Percentiles rank a stretch among this genome's conserved stretches.
Evolutionary conservation across 164 flowering plant genomes (phyloP).

Genomic region (Euptelea pleiosperma): DNA sequence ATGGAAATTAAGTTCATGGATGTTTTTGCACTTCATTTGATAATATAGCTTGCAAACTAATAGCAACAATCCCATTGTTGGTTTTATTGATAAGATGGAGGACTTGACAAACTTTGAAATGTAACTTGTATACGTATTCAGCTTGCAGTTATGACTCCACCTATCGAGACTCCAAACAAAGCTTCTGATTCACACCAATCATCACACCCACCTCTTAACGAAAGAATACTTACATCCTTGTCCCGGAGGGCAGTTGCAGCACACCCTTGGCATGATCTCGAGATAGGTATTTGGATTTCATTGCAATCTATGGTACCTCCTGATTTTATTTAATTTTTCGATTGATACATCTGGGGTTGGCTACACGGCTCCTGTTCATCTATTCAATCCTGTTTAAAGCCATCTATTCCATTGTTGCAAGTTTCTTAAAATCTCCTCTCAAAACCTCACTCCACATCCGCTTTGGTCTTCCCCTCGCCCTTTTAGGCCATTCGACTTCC

Average conservation of each 20-base stretch:
- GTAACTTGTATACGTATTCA: slow-evolving; percentile 6
- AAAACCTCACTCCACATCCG: too few relatives aligned
- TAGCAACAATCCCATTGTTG: background rate
- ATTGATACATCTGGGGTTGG: too few relatives aligned
- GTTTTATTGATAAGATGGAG: background rate
- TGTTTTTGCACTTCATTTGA: background rate
- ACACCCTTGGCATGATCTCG: slow-evolving; percentile 96
- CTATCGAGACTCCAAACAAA: slow-evolving; percentile 34
- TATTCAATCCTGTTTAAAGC: too few relatives aligned
- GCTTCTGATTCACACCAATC: slow-evolving; percentile 11
- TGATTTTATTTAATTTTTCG: background rate
- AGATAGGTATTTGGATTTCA: slow-evolving; percentile 59
- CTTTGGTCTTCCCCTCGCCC: too few relatives aligned
- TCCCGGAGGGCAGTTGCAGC: slow-evolving; percentile 74
- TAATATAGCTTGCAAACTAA: background rate
- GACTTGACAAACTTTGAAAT: slow-evolving; percentile 1
- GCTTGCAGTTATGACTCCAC: slow-evolving; percentile 48
- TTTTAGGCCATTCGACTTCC: too few relatives aligned
- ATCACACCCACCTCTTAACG: slow-evolving; percentile 63
- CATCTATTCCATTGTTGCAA: too few relatives aligned
- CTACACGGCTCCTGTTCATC: too few relatives aligned
- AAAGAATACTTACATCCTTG: slow-evolving; percentile 83
- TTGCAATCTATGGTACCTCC: background rate
- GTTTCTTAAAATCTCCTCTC: too few relatives aligned
- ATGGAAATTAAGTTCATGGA: background rate